phyloP scores from a whole-genome alignment of 768 basidiomycete genomes.

The Agrocybe pediades region DNA sequence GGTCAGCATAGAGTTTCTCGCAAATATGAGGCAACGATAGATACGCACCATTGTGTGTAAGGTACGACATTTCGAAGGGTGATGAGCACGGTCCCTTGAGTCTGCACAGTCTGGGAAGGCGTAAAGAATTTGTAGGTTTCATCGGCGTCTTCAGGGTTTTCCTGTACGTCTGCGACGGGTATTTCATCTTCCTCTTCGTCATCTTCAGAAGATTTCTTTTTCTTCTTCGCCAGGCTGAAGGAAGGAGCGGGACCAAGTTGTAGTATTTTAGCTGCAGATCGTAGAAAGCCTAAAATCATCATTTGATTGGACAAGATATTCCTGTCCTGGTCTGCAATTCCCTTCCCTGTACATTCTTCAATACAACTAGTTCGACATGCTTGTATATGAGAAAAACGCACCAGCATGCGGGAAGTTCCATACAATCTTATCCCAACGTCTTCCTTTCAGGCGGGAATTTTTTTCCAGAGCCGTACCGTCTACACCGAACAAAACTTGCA shows the following conservation, averaged over 20 bases:
- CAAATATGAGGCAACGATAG: not conserved
- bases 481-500: conserved; percentile 73
- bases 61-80: conserved; percentile 86
- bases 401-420: conserved; percentile 99
- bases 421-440: conserved; percentile 75
- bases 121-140: conserved; percentile 7
- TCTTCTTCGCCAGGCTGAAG: conserved; percentile 39
- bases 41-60: conserved; percentile 80
- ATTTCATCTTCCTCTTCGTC: conserved; percentile 46
- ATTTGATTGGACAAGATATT: conserved; percentile 91
- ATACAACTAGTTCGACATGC: not conserved
- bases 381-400: conserved; percentile 38
- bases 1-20: conserved; percentile 3
- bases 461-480: conserved; percentile 84
- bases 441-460: conserved; percentile 53
- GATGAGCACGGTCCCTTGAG: conserved; percentile 77
- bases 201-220: conserved; percentile 45
- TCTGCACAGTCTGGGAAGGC: conserved; percentile 8
- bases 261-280: conserved; percentile 67
- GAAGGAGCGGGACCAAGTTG: conserved; percentile 55
- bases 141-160: conserved; percentile 8
- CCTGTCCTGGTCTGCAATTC: conserved; percentile 91
- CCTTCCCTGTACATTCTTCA: conserved; percentile 57
- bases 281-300: conserved; percentile 79
- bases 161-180: conserved; percentile 30